These are phyloP conservation scores for Aureoboletus auriporus DNA, from an alignment of 768 basidiomycete species.

Conservation along the genomic window DNA sequence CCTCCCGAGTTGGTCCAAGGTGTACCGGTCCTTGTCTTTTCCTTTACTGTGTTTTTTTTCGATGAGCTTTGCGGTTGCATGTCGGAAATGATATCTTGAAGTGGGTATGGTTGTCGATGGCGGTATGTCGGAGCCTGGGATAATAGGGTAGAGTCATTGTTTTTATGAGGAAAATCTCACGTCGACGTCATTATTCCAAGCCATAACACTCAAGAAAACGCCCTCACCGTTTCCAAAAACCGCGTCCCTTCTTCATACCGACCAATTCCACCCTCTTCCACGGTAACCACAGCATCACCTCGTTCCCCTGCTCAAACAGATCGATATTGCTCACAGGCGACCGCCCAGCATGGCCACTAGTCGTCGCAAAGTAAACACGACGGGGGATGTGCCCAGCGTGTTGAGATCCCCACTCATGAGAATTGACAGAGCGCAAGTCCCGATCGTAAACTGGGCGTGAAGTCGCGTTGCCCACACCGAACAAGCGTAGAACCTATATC, in stretches of 20 bases:
- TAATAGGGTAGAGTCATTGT: constrained; percentile 14
- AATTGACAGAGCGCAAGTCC: constrained; percentile 45
- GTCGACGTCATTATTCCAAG: too few relatives aligned
- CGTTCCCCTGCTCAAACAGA: constrained; percentile 37
- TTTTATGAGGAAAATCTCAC: too few relatives aligned
- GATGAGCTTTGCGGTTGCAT: constrained; percentile 55
- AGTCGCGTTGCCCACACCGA: constrained; percentile 31
- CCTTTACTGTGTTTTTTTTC: too few relatives aligned
- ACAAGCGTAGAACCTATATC: constrained; percentile 44
- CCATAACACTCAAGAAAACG: too few relatives aligned
- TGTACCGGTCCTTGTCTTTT: too few relatives aligned
- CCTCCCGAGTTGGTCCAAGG: constrained; percentile 58
- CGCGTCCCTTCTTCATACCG: constrained; percentile 8
- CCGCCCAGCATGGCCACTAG: too few relatives aligned
- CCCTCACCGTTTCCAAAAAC: constrained; percentile 15
- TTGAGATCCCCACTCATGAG: constrained; percentile 13
- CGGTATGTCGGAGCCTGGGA: constrained; percentile 13
- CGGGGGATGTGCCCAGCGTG: constrained; percentile 27
- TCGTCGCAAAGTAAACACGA: constrained; percentile 36
- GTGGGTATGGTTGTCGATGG: constrained; percentile 73
- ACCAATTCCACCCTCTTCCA: constrained; percentile 41
- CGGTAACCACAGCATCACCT: constrained; percentile 36
- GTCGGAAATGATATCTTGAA: constrained; percentile 69
- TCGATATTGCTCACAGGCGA: too few relatives aligned
- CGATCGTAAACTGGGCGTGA: constrained; percentile 24